A percentile compares a stretch with the other conserved stretches of the same genome.
phyloP scores from a whole-genome alignment of 768 basidiomycete species.

The Mycena rosella region DNA sequence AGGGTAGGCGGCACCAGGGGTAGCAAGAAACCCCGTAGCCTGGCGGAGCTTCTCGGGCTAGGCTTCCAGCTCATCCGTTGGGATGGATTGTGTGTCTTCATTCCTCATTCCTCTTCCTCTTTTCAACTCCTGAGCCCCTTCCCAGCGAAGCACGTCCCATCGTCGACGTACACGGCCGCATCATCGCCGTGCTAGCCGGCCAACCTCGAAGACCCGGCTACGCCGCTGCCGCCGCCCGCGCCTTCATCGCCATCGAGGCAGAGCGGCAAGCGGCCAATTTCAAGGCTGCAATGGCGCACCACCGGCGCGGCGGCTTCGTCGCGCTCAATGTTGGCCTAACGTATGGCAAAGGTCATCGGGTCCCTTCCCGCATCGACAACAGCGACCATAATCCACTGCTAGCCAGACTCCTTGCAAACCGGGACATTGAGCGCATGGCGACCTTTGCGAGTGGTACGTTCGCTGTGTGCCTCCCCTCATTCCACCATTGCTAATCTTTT shows the following conservation, averaged over 20 bases:
- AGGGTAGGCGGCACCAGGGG: not conserved
- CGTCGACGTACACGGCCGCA: not conserved
- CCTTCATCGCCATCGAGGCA: not conserved
- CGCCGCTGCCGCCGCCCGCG: too few relatives aligned
- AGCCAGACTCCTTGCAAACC: not conserved
- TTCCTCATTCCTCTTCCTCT: not conserved
- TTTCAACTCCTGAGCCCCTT: too few relatives aligned
- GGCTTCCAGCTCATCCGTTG: not conserved
- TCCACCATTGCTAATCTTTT: not conserved
- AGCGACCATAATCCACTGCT: not conserved
- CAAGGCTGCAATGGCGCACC: not conserved
- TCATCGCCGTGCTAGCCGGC: not conserved
- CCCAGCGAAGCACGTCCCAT: not conserved
- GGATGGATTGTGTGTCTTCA: not conserved
- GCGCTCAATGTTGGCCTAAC: not conserved
- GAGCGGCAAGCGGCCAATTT: not conserved
- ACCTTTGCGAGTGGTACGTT: not conserved
- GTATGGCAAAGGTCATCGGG: not conserved
- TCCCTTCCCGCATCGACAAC: not conserved
- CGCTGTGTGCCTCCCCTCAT: not conserved
- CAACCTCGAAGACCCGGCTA: not conserved
- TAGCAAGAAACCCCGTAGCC: not conserved
- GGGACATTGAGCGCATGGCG: not conserved
- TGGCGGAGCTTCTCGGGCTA: not conserved
- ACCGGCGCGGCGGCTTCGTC: not conserved